Percentiles rank a stretch among this genome's conserved stretches.
These are phyloP conservation scores for Pleurotus tuber-regium DNA, from an alignment of 768 basidiomycete species.

Conservation along the genomic window DNA sequence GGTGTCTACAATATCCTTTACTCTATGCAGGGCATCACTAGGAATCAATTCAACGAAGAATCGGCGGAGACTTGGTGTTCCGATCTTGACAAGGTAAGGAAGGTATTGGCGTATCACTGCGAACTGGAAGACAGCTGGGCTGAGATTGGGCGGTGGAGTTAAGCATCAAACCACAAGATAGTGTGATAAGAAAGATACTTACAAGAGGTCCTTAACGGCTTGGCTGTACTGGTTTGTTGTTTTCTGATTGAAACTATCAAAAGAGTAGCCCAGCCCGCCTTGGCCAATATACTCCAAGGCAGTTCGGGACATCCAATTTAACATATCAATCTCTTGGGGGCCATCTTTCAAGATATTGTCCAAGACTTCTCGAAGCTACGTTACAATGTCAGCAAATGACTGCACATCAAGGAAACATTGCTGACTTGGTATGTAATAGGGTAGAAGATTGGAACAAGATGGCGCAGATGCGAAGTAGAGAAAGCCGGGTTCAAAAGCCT, in stretches of 20 bases:
- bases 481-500: constrained; percentile 46
- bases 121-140: constrained; percentile 15
- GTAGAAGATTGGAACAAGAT: constrained; percentile 34
- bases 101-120: constrained; percentile 17
- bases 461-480: constrained; percentile 36
- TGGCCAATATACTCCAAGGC: constrained; percentile 50
- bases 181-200: constrained; percentile 9
- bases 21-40: constrained; percentile 23
- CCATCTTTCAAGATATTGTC: constrained; percentile 23
- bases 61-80: constrained; percentile 28
- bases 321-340: constrained; percentile 33
- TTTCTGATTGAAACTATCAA: constrained; percentile 35
- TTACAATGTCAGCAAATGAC: not conserved
- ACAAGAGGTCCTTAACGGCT: constrained; percentile 32
- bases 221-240: constrained; percentile 27
- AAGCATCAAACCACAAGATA: not conserved
- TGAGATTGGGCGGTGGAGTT: constrained; percentile 10
- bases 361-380: constrained; percentile 26
- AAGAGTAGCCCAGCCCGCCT: constrained; percentile 44
- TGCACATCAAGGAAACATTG: constrained; percentile 6
- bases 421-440: constrained; percentile 26
- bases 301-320: constrained; percentile 35
- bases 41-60: constrained; percentile 32
- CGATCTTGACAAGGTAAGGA: constrained; percentile 19
- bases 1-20: constrained; percentile 32